Base-by-base conservation (phyloP, 306 rosid genomes). In the Phaseolus lunatus region DNA sequence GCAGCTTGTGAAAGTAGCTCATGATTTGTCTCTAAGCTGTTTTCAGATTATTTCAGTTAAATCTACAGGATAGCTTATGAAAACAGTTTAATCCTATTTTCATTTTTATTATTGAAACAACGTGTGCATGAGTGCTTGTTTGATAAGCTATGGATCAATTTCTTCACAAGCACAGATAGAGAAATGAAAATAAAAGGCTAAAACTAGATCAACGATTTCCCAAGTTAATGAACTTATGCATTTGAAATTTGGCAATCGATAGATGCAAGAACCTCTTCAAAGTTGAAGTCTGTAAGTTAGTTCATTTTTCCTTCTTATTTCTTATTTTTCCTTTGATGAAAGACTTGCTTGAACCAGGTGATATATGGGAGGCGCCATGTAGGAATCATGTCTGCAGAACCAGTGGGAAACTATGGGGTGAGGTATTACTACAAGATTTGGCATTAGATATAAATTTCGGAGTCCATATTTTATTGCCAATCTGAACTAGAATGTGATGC, bases 351-450 rank as follows among this genome's bases (percentile, higher is more conserved):
- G 19, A 82, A 41, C 39, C 66, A 93, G 93, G 97, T 89, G 77
- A 93, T 93, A 76, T 88, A 84, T 2, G 96, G 98, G 58, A 82
- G 93, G 85, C 88, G 89, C 47, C 90, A 86, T 23, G 92, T 91
- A 33, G 92, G 93, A 64, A 94, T 94, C 69, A 90, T 92, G 96
- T 89, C 95, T 27, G 92, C 91, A 23, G 96, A 92, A 73, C 96
- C 87, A 43, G 92, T 92, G 47, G 95, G 97, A 69, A 94, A 90
- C 96, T 94, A 92, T 78, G 97, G 97, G 91, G 87, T 94, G 80
- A 88, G 97, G 95, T 94, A 90, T 83, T 76, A 37, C 41, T 73
- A n/a, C 27, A 73, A 66, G 23, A 75, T 70, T 50, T 24, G 62
- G 16, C 53, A 19, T 48, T 45, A 61, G 71, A 82, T 47, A 31